Evolutionary conservation across 306 rosid species (phyloP).

Genomic region (Corylus americana): DNA sequence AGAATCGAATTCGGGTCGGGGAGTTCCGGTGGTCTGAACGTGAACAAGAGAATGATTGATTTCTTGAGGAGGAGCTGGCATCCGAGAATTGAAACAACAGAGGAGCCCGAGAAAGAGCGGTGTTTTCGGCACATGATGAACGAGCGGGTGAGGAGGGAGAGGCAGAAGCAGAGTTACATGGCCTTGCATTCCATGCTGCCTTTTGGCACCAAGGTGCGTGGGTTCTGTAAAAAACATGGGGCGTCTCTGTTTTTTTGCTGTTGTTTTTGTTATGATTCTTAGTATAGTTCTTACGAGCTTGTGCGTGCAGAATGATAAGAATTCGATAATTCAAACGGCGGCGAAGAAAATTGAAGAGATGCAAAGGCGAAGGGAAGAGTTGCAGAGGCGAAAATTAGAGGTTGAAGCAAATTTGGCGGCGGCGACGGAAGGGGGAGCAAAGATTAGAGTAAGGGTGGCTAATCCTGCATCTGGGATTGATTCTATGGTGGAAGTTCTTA

Average conservation of each 20-base stretch:
- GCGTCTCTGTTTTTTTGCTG: too few relatives aligned
- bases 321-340: slow-evolving; percentile 39
- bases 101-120: slow-evolving; percentile 21
- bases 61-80: slow-evolving; percentile 29
- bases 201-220: slow-evolving; percentile 35
- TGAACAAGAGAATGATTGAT: slow-evolving; percentile 34
- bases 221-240: neutral
- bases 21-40: neutral
- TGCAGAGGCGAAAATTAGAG: slow-evolving; percentile 34
- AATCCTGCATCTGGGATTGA: slow-evolving; percentile 46
- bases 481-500: slow-evolving; percentile 42
- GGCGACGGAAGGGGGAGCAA: slow-evolving; percentile 5
- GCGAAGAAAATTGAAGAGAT: slow-evolving; percentile 27
- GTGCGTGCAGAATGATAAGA: slow-evolving; percentile 46
- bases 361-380: slow-evolving; percentile 20
- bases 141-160: slow-evolving; percentile 55
- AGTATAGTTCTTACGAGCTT: neutral
- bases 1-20: neutral
- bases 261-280: neutral
- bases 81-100: neutral
- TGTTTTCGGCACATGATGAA: slow-evolving; percentile 43
- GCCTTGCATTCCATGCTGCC: slow-evolving; percentile 44
- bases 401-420: slow-evolving; percentile 18
- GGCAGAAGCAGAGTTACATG: slow-evolving; percentile 35
- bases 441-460: slow-evolving; percentile 29